Conservation (phyloP, 2,329 filamentous ascomycete species). For the Plectosphaerella sp. region DNA sequence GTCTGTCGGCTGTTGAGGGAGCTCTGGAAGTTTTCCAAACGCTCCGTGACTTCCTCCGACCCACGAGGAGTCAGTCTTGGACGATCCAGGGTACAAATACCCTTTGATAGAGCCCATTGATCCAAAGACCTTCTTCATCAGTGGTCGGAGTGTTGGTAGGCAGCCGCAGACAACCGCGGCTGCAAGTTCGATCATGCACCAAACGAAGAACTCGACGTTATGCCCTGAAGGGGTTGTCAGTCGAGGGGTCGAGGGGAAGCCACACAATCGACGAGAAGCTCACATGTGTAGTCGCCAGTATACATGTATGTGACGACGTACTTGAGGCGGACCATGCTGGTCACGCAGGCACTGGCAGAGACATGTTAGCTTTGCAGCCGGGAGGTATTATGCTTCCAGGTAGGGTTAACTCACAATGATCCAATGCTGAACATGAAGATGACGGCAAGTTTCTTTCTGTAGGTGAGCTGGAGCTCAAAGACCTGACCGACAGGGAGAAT, state of each 20-base stretch:
- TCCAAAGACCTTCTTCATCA: slow-evolving; percentile 14
- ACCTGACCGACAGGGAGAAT: slow-evolving; percentile 10
- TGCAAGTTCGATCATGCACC: slow-evolving; percentile 23
- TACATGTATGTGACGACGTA: slow-evolving; percentile 6
- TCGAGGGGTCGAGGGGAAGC: neutral
- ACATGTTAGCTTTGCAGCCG: neutral
- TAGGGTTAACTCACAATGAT: slow-evolving; percentile 10
- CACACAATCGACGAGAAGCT: neutral
- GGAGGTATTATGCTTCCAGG: no score
- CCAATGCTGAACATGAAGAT: slow-evolving; percentile 12
- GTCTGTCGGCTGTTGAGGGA: neutral
- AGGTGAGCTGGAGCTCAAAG: slow-evolving; percentile 4
- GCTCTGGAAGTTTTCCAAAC: neutral
- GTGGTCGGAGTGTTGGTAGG: slow-evolving; percentile 34
- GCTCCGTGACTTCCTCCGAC: neutral
- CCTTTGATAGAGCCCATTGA: slow-evolving; percentile 2
- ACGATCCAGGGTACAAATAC: neutral
- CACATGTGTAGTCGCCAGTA: slow-evolving; percentile 7
- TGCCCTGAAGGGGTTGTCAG: slow-evolving; percentile 11
- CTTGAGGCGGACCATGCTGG: slow-evolving; percentile 10
- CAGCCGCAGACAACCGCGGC: slow-evolving; percentile 36
- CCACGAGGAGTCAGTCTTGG: neutral
- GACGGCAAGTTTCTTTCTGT: slow-evolving; percentile 10
- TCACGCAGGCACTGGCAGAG: slow-evolving; percentile 10
- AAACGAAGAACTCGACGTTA: slow-evolving; percentile 23